Evolutionary conservation across 331 rosid species (phyloP).

Genomic region (Dryas integrifolia): DNA sequence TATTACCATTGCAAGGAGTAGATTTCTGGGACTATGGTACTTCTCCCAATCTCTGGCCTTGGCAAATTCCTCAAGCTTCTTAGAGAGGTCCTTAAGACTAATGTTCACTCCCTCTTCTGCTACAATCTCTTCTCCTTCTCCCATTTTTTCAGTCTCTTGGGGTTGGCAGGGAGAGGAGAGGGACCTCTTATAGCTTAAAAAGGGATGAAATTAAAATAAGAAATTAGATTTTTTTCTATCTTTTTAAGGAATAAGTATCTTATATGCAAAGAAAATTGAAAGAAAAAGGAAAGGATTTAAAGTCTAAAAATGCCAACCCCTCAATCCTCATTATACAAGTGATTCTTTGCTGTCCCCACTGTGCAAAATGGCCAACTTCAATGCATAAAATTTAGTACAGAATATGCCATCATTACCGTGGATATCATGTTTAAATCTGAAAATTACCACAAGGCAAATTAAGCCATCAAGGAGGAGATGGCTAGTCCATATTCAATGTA

Average conservation of each 20-base stretch:
- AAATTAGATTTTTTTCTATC: background rate
- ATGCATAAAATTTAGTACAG: background rate
- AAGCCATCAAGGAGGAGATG: constrained; percentile 5
- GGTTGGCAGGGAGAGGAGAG: background rate
- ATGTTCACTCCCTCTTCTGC: constrained; percentile 22
- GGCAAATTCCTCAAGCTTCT: constrained; percentile 46
- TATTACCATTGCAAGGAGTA: constrained; percentile 52
- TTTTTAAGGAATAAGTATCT: constrained; percentile 19
- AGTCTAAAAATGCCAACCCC: background rate
- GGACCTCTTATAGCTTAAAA: constrained; percentile 20
- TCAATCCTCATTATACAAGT: background rate
- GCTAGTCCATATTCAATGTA: background rate
- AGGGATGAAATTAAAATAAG: background rate
- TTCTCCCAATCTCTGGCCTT: constrained; percentile 51
- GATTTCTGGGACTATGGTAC: constrained; percentile 48
- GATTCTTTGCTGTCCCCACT: constrained; percentile 14
- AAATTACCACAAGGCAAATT: background rate
- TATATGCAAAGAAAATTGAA: background rate
- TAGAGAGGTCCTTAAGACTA: constrained; percentile 45
- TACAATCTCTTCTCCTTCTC: constrained; percentile 18
- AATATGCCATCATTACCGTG: constrained; percentile 14
- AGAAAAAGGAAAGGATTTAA: background rate
- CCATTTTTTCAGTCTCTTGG: constrained; percentile 18
- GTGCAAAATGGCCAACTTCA: constrained; percentile 25
- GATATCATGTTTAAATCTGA: background rate